A percentile compares a stretch with the other conserved stretches of the same genome.
Conservation (phyloP, 371 early-diverging fungal genomes). For the Saksenaea vasiformis region DNA sequence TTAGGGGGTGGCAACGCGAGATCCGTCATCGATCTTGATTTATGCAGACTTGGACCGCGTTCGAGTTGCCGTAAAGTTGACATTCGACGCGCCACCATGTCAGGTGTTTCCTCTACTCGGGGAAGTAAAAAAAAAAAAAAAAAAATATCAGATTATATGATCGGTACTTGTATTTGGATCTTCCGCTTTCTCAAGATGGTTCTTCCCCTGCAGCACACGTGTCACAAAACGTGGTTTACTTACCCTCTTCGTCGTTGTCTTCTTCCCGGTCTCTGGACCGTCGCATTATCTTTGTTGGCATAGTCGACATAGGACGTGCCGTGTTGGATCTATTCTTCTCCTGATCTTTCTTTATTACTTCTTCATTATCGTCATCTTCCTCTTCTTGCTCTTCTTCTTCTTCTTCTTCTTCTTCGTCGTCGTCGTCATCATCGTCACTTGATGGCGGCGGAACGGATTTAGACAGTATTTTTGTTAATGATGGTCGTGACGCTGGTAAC, state of each 20-base stretch:
- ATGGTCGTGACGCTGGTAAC: background rate
- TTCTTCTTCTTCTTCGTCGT: conserved; percentile 12
- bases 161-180: background rate
- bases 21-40: conserved; percentile 25
- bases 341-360: background rate
- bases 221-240: conserved; percentile 1
- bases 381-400: conserved; percentile 19
- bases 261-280: background rate
- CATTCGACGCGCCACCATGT: conserved; percentile 23
- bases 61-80: conserved; percentile 32
- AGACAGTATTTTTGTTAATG: background rate
- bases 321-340: background rate
- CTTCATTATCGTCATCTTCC: conserved; percentile 9
- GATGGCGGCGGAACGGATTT: conserved; percentile 2
- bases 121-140: background rate
- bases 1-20: conserved; percentile 16
- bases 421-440: conserved; percentile 12
- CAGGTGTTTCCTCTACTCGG: conserved; percentile 1
- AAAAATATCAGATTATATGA: background rate
- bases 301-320: background rate
- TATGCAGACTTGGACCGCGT: conserved; percentile 31
- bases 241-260: conserved; percentile 2
- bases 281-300: background rate
- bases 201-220: background rate
- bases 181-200: background rate